Conservation (phyloP, 2,329 filamentous ascomycete species). For the Arthrinium puccinioides region DNA sequence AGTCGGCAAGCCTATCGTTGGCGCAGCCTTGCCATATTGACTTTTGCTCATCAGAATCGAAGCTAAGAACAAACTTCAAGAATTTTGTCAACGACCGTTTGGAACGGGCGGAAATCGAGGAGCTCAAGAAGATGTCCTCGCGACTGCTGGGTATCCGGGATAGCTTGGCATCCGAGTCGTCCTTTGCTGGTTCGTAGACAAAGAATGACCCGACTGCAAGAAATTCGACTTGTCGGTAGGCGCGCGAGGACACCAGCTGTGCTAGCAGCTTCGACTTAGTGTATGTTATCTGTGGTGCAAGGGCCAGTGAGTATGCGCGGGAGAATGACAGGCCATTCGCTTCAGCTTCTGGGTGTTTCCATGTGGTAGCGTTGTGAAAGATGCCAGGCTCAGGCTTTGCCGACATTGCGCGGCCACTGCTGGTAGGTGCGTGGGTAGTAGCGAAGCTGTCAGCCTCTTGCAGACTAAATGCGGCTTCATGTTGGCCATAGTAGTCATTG, state of each 20-base stretch:
- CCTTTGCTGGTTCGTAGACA: constrained; percentile 48
- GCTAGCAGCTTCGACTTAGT: constrained; percentile 70
- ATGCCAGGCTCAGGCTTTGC: constrained; percentile 6
- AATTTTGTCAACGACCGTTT: constrained; percentile 92
- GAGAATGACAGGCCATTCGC: constrained; percentile 48
- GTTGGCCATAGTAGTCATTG: constrained; percentile 81
- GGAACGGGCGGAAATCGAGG: constrained; percentile 65
- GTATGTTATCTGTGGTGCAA: constrained; percentile 84
- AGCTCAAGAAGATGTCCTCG: constrained; percentile 84
- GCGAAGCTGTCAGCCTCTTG: constrained; percentile 76
- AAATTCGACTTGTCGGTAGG: constrained; percentile 87
- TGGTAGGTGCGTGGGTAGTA: constrained; percentile 24
- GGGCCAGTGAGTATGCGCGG: constrained; percentile 72
- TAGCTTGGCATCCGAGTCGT: constrained; percentile 31
- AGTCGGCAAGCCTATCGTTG: constrained; percentile 46
- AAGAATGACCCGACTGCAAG: constrained; percentile 90
- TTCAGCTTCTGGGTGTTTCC: constrained; percentile 25
- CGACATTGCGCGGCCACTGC: constrained; percentile 5
- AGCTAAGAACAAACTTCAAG: constrained; percentile 75
- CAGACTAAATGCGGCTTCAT: constrained; percentile 79
- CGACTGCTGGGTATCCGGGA: constrained; percentile 77
- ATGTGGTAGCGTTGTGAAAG: constrained; percentile 30
- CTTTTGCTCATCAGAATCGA: constrained; percentile 48
- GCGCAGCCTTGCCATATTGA: constrained; percentile 54
- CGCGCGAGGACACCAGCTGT: constrained; percentile 79